These are phyloP conservation scores for Naganishia randhawae DNA, from an alignment of 768 basidiomycete genomes.

Conservation along the genomic window DNA sequence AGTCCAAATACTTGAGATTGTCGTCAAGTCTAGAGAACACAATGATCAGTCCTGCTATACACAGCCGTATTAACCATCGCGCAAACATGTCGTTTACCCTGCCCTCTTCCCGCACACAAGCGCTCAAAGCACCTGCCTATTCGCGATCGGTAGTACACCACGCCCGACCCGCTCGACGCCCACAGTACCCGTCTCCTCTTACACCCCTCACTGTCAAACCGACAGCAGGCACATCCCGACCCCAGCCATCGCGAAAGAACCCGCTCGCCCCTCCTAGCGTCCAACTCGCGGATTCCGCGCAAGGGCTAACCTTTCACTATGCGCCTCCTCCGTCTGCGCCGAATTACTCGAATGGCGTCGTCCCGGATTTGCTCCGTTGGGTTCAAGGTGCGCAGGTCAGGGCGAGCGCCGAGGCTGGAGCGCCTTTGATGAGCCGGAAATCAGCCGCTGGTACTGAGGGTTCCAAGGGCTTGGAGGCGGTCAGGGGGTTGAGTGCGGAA, in stretches of 20 bases:
- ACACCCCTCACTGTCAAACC: slow-evolving; percentile 37
- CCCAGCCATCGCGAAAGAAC: slow-evolving; percentile 20
- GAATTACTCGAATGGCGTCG: slow-evolving; percentile 39
- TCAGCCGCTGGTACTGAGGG: slow-evolving; percentile 7
- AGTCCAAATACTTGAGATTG: background rate
- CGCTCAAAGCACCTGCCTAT: slow-evolving; percentile 15
- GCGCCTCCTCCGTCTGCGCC: slow-evolving; percentile 46
- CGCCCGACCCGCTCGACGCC: slow-evolving; percentile 42
- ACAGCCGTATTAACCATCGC: no score
- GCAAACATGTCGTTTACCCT: slow-evolving; percentile 4
- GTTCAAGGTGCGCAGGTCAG: slow-evolving; percentile 34
- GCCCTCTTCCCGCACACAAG: background rate
- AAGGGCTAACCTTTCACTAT: slow-evolving; percentile 41
- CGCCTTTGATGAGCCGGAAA: slow-evolving; percentile 32
- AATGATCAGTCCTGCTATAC: no score
- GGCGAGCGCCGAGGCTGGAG: slow-evolving; percentile 39
- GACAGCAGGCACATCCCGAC: slow-evolving; percentile 43
- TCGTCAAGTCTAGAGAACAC: no score
- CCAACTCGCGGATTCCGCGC: slow-evolving; percentile 22
- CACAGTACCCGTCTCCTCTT: slow-evolving; percentile 38
- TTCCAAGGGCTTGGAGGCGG: slow-evolving; percentile 27
- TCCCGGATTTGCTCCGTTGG: slow-evolving; percentile 44
- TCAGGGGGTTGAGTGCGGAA: slow-evolving; percentile 31
- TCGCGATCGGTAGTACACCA: slow-evolving; percentile 42
- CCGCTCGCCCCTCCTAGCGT: slow-evolving; percentile 6